phyloP scores from a whole-genome alignment of 2,329 filamentous ascomycete species.

The Macroventuria anomochaeta region DNA sequence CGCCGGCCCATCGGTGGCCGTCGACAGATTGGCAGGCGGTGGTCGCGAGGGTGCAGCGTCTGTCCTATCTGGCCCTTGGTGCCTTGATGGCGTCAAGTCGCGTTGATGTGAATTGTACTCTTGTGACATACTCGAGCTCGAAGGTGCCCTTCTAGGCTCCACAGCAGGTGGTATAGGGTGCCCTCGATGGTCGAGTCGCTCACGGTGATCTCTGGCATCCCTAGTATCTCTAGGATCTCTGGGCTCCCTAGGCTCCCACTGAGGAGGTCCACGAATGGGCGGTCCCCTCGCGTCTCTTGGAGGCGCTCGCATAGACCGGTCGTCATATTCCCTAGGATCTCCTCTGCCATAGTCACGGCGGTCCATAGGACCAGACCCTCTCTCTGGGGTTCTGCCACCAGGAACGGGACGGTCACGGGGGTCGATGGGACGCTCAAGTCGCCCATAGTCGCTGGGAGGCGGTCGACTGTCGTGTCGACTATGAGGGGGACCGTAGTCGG shows the following conservation, averaged over 20 bases:
- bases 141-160: constrained; percentile 33
- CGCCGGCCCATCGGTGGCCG: constrained; percentile 29
- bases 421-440: constrained; percentile 54
- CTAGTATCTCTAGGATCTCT: constrained; percentile 38
- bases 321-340: constrained; percentile 46
- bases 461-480: constrained; percentile 44
- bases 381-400: constrained; percentile 48
- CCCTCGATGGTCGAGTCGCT: constrained; percentile 41
- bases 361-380: constrained; percentile 29
- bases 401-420: constrained; percentile 43
- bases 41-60: constrained; percentile 28
- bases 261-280: constrained; percentile 28
- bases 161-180: constrained; percentile 26
- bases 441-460: constrained; percentile 51
- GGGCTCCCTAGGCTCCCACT: constrained; percentile 37
- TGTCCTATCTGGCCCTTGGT: constrained; percentile 33
- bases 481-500: constrained; percentile 34
- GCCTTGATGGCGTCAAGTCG: constrained; percentile 28
- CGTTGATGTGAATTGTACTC: constrained; percentile 37
- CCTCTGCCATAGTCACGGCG: constrained; percentile 42
- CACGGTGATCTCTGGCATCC: constrained; percentile 39
- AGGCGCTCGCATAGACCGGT: constrained; percentile 43
- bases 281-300: constrained; percentile 38
- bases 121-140: constrained; percentile 28
- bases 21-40: constrained; percentile 17